Base-by-base conservation (phyloP, 495 filamentous ascomycete genomes). In the Annulohypoxylon bovei region DNA sequence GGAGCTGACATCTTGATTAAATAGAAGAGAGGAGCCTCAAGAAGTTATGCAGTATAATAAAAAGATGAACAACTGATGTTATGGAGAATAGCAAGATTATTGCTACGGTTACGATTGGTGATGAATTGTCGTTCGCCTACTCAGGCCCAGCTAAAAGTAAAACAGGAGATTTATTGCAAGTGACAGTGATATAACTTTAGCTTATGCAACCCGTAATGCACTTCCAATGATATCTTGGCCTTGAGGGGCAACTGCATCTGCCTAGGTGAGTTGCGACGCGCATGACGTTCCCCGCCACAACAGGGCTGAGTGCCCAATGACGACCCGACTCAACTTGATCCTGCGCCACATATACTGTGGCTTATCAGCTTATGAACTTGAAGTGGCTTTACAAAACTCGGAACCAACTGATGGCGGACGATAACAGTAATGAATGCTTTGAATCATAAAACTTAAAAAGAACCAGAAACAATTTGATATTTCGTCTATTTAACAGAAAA, bases 1-100 rank as follows among this genome's bases (percentile, higher is more conserved):
- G 81, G 80, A 55, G 79, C 71, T 64, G 80, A 81, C 81, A 83
- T 83, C 23, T 60, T 73, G 67, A 68, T 52, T 35, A 23, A 22
- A 46, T 53, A 30, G 6, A 18, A 53, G 28, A 32, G 49, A 27
- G 28, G 12, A 33, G 23, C 16, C 30, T 32, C 12, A 47, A 49
- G 18, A 55, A 35, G 20, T 18, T 42, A 57, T 30, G 44, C 25
- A 30, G 40, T 23, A 47, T 20, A 50, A 50, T 42, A 50, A 18
- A 22, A 37, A 47, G 35, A 39, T 27, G 46, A 61, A 44, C 52
- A 52, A 62, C 46, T 11, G 20, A 55, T 44, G 30, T 40, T 22
- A 42, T 42, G 39, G 39, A 39, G 1, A 66, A 60, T 46, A 16
- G 20, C 40, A 50, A 27, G 30, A 46, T 54, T 54, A 40, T 59